These are phyloP conservation scores for Cladosporium halotolerans DNA, from an alignment of 2,329 filamentous ascomycete species.

Conservation along the genomic window DNA sequence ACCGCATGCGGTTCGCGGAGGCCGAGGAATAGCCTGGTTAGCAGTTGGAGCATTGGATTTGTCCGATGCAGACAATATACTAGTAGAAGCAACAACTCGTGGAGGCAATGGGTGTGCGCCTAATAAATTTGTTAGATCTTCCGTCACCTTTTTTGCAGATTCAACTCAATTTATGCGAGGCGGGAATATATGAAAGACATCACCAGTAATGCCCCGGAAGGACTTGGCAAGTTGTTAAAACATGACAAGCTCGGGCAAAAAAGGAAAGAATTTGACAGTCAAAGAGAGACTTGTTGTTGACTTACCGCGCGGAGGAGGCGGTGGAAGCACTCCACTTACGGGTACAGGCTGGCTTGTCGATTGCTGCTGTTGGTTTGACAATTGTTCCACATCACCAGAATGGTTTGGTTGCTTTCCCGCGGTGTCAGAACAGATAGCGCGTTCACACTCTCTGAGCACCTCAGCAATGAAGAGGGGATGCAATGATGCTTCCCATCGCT, in stretches of 20 bases:
- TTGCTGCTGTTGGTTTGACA: conserved; percentile 16
- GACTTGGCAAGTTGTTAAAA: too few species aligned
- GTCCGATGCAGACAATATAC: conserved; percentile 1
- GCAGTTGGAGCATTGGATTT: background rate
- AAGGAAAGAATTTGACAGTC: background rate
- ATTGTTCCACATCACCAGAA: conserved; percentile 16
- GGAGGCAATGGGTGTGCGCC: conserved; percentile 25
- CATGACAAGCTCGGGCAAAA: background rate
- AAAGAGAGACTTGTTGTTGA: background rate
- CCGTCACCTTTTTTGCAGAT: too few species aligned
- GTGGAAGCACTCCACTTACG: conserved; percentile 6
- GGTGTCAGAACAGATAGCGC: conserved; percentile 22
- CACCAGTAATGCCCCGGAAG: too few species aligned
- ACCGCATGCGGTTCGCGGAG: conserved; percentile 43
- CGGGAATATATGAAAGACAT: too few species aligned
- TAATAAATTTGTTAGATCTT: conserved; percentile 6
- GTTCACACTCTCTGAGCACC: conserved; percentile 30
- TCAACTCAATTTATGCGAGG: too few species aligned
- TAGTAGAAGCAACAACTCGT: conserved; percentile 23
- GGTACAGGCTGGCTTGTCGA: conserved; percentile 1
- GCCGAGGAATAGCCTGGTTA: conserved; percentile 17
- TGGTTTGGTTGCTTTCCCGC: conserved; percentile 19
- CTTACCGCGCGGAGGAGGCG: conserved; percentile 8
- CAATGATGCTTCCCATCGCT: conserved; percentile 57
- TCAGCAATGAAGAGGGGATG: conserved; percentile 20